Percentiles rank a stretch among this genome's conserved stretches.
Conservation (phyloP, 1,139 yeast genomes). For the Yamadazyma trypodendri region DNA sequence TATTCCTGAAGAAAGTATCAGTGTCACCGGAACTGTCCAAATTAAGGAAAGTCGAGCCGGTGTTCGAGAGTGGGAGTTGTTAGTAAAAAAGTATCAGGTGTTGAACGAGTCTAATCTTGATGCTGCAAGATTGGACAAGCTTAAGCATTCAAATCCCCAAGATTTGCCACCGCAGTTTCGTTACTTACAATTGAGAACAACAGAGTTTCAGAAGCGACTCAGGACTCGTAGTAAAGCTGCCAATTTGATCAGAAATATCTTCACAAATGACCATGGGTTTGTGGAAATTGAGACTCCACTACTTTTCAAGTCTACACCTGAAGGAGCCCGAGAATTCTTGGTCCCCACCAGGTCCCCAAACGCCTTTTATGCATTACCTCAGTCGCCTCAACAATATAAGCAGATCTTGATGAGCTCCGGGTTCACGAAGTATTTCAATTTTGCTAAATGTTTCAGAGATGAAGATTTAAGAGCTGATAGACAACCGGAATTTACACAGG, state of each 20-base stretch:
- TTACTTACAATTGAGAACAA: slow-evolving; percentile 73
- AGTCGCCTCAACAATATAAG: slow-evolving; percentile 96
- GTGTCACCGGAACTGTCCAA: slow-evolving; percentile 58
- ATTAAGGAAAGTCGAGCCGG: slow-evolving; percentile 29
- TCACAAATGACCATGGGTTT: slow-evolving; percentile 51
- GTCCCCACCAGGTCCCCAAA: slow-evolving; percentile 78
- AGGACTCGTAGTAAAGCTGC: slow-evolving; percentile 63
- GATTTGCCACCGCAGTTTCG: slow-evolving; percentile 77
- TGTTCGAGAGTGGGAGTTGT: slow-evolving; percentile 51
- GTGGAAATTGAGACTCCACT: slow-evolving; percentile 91
- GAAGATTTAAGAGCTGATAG: slow-evolving; percentile 93
- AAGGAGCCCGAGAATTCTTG: slow-evolving; percentile 93
- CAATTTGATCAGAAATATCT: slow-evolving; percentile 47
- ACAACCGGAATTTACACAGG: slow-evolving; percentile 96
- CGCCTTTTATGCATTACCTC: slow-evolving; percentile 86
- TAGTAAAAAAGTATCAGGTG: slow-evolving; percentile 49
- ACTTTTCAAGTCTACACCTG: slow-evolving; percentile 93
- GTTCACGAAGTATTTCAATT: slow-evolving; percentile 77
- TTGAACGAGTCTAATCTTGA: slow-evolving; percentile 66
- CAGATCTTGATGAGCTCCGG: slow-evolving; percentile 95
- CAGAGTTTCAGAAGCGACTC: slow-evolving; percentile 58
- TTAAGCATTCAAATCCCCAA: slow-evolving; percentile 47
- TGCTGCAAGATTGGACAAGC: slow-evolving; percentile 69
- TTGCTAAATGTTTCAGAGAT: slow-evolving; percentile 93
- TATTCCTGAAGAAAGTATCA: slow-evolving; percentile 72